Evolutionary conservation across 225 moss, liverwort and hornwort species (phyloP), one percentile per base, ranked within the genome.

Genomic region (Climacium dendroides): DNA sequence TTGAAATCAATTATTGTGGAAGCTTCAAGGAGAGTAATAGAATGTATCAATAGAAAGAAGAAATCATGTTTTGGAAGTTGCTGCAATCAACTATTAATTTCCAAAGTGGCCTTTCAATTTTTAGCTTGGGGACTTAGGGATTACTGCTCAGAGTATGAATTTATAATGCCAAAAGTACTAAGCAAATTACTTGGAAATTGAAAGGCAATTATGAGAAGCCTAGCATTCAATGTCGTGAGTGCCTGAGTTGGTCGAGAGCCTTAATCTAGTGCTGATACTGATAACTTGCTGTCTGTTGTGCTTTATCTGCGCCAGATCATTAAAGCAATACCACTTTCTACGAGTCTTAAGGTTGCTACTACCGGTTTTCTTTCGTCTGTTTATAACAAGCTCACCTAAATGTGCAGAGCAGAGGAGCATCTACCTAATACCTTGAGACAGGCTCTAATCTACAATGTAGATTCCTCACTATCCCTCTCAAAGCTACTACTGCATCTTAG

Each of bases 341-440:
- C 72, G 48, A 47, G 70, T 75, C 84, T 16, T 19, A 70, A 77
- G 66, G 17, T 81, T 80, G 53, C 34, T 69, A 45, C 63, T 62
- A 58, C 20, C 48, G 80, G 61, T 77, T 52, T 48, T 22, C 55
- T 85, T 73, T 76, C 61, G 45, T 87, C 47, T 88, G 73, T 74
- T 86, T 79, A 80, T 85, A 64, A 80, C 55, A 80, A 73, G 53
- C 43, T 5, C 82, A 81, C 53, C 22, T 86, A 48, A 85, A 88
- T 85, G 75, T 94, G 93, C 95, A 98, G 98, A 89, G 97, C 96
- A 85, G 97, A 98, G 91, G 98, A 98, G 94, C 97, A 98, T 90
- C 91, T 98, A 91, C 99, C 99, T 35, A 99, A 99, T 77, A 97
- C 99, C 64, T 94, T 99, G 78, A 95, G 97, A 78, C 98, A 99